Base-by-base conservation (phyloP, 441 rosid species). In the Breynia disticha region DNA sequence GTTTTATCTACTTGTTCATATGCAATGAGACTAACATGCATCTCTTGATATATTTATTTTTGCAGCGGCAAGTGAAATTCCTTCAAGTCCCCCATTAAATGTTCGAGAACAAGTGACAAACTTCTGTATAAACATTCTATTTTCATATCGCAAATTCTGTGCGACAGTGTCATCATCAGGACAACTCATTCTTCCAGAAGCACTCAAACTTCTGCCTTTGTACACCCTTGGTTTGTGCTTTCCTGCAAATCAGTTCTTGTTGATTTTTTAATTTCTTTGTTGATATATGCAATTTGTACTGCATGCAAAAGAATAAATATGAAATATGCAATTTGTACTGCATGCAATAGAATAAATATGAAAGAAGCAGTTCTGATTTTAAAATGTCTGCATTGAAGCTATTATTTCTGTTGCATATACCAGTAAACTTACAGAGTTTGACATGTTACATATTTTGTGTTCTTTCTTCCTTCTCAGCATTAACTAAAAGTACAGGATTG, bases 161-260 rank as follows among this genome's bases (percentile, higher is more conserved):
- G 99, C 97, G 6, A 83, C 99, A 16, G 97, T 90, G 49, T 84
- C 97, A 66, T 90, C 97, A 56, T 70, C 90, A 11, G 99, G 99
- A 66, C 97, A 95, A 65, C 97, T 95, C 62, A 87, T 95, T 71
- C 95, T 95, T 65, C 98, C 99, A 2, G 99, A 95, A 75, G 95
- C 98, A 21, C 98, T 95, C 59, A 95, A 90, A 77, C 95, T 95
- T 65, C 79, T 87, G 58, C 97, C 99, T 61, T 71, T 95, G 7
- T 90, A 90, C 70, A 82, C 88, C 61, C 91, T 95, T 13, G 95
- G 95, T 87, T 80, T 64, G 24, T 42, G 48, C 49, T 42, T 67
- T 63, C 41, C 60, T 54, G 45, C 49, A 18, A 24, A 16, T 65
- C 55, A 16, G 1, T 19, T 51, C 45, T 12, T 57, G 13, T 51